Percentiles rank a stretch among this genome's conserved stretches.
phyloP scores from a whole-genome alignment of 768 basidiomycete species.

The Sutorius australiensis region DNA sequence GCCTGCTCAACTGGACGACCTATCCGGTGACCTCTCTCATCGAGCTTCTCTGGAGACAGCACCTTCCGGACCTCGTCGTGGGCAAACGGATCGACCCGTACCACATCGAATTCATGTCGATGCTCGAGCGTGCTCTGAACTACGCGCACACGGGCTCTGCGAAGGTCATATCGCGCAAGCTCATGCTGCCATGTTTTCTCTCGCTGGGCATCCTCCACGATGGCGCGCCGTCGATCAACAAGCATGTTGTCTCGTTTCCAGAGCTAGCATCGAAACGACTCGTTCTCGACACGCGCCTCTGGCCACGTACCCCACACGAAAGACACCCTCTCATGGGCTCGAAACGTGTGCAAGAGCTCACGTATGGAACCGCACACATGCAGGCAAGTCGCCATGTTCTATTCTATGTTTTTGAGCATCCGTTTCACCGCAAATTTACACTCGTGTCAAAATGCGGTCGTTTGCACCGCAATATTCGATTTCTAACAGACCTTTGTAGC shows the following conservation, averaged over 20 bases:
- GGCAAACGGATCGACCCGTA: background rate
- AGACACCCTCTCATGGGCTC: background rate
- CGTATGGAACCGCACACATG: background rate
- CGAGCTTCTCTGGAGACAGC: background rate
- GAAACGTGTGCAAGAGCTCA: background rate
- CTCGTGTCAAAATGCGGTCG: no score
- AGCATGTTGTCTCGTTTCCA: background rate
- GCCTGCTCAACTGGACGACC: constrained; percentile 1
- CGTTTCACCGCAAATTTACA: no score
- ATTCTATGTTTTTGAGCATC: no score
- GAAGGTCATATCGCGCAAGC: background rate
- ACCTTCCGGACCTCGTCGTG: rapidly evolving
- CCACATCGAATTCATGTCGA: constrained; percentile 6
- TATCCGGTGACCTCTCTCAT: background rate
- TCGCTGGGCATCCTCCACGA: background rate
- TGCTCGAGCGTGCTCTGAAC: constrained; percentile 2
- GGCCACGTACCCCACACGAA: background rate
- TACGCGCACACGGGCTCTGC: constrained; percentile 3
- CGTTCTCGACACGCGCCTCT: background rate
- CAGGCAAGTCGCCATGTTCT: no score
- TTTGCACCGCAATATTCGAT: no score
- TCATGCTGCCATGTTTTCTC: background rate
- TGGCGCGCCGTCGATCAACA: background rate
- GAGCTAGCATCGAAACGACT: background rate
- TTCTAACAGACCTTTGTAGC: no score